These are phyloP conservation scores for Suhomyces tanzawaensis DNA, from an alignment of 805 yeast genomes.

Conservation along the genomic window DNA sequence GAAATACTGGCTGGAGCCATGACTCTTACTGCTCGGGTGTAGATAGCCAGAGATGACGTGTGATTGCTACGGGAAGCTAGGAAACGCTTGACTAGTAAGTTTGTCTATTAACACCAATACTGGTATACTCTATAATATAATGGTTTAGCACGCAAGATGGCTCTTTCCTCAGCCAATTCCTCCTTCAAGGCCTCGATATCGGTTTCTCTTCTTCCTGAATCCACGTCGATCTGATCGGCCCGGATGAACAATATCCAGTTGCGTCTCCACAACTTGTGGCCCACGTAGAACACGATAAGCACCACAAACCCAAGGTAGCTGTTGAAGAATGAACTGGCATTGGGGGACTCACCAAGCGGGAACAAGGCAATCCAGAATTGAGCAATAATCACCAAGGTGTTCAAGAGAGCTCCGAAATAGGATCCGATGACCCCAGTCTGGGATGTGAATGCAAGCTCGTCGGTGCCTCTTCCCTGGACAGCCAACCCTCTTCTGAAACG, in stretches of 20 bases:
- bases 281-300: conserved; percentile 21
- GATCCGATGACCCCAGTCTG: conserved; percentile 27
- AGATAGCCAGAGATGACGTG: too few relatives aligned
- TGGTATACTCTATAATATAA: conserved; percentile 32
- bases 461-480: conserved; percentile 21
- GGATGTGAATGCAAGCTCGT: conserved; percentile 22
- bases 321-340: conserved; percentile 22
- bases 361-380: conserved; percentile 28
- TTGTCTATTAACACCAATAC: conserved; percentile 37
- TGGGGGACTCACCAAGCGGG: conserved; percentile 24
- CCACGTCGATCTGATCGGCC: conserved; percentile 23
- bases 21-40: too few relatives aligned
- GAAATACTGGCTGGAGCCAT: too few relatives aligned
- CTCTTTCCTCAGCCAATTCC: conserved; percentile 33
- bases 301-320: conserved; percentile 26
- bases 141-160: conserved; percentile 31
- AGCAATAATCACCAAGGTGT: conserved; percentile 21
- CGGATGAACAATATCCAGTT: conserved; percentile 26
- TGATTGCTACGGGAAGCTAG: too few relatives aligned
- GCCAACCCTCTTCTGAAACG: conserved; percentile 25
- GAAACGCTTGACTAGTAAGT: too few relatives aligned
- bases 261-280: conserved; percentile 26
- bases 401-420: conserved; percentile 20
- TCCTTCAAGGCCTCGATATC: conserved; percentile 24
- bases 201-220: conserved; percentile 27